Evolutionary conservation across 2,329 filamentous ascomycete genomes (phyloP).

Genomic region (Aspergillus hortae): DNA sequence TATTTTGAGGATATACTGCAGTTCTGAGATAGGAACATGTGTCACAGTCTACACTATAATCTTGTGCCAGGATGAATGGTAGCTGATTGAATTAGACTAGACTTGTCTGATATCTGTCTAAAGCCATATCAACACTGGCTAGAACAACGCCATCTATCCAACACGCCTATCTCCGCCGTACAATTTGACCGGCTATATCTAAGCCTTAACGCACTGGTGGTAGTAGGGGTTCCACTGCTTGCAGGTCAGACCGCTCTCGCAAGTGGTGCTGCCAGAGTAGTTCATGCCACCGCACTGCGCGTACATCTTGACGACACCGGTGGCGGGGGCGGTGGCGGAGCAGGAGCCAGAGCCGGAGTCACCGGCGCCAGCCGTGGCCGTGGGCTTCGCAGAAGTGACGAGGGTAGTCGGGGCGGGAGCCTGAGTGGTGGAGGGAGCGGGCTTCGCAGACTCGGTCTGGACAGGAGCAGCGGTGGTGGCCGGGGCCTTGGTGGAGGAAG

Average conservation of each 20-base stretch:
- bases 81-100: background rate
- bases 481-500: background rate
- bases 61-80: too few species aligned
- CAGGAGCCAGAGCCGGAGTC: background rate
- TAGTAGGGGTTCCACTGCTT: conserved; percentile 21
- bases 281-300: conserved; percentile 17
- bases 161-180: background rate
- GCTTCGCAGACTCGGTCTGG: conserved; percentile 1
- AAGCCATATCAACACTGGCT: background rate
- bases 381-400: background rate
- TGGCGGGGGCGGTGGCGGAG: background rate
- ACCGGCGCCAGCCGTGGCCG: conserved; percentile 4
- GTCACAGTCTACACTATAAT: background rate
- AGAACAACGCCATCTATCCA: background rate
- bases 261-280: conserved; percentile 11
- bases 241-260: conserved; percentile 15
- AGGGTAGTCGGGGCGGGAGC: conserved; percentile 1
- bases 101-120: background rate
- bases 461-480: conserved; percentile 7
- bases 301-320: conserved; percentile 10
- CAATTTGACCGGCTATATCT: background rate
- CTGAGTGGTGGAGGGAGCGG: background rate
- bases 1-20: background rate
- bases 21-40: too few species aligned
- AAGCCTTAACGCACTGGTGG: conserved; percentile 16